Percentiles rank a stretch among this genome's conserved stretches.
Conservation (phyloP, 1,284 basidiomycete species). For the Dichomitus squalens region DNA sequence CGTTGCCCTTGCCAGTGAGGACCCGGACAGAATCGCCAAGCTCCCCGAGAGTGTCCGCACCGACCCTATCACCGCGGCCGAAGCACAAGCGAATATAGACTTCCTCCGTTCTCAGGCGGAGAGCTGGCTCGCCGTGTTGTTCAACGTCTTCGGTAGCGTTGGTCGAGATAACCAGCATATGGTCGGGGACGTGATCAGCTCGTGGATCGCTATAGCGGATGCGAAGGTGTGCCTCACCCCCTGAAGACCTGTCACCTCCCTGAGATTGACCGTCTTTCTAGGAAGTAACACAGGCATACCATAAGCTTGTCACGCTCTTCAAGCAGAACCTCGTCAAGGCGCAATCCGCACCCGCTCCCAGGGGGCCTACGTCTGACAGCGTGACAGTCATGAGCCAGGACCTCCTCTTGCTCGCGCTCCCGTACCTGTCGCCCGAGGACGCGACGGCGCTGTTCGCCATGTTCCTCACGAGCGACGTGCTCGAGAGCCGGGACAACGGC, state of each 20-base stretch:
- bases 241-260: background rate
- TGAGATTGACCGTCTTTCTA: conserved; percentile 27
- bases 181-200: conserved; percentile 88
- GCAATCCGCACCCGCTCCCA: conserved; percentile 34
- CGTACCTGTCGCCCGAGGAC: conserved; percentile 68
- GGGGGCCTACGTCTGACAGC: conserved; percentile 44
- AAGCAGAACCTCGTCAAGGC: conserved; percentile 62
- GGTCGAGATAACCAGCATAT: conserved; percentile 76
- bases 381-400: conserved; percentile 86
- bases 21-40: conserved; percentile 30
- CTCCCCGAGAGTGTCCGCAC: conserved; percentile 36
- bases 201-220: conserved; percentile 86
- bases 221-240: conserved; percentile 48
- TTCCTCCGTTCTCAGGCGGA: conserved; percentile 83
- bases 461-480: conserved; percentile 59
- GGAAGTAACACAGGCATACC: conserved; percentile 83
- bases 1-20: conserved; percentile 44
- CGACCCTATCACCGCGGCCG: conserved; percentile 47
- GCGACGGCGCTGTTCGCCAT: conserved; percentile 66
- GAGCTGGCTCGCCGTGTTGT: conserved; percentile 93
- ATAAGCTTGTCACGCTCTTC: conserved; percentile 80
- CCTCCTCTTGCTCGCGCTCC: conserved; percentile 85
- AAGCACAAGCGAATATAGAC: conserved; percentile 70
- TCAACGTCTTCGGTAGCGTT: conserved; percentile 94
- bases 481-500: conserved; percentile 78